Evolutionary conservation across 257 asterid genomes (phyloP).

Genomic region (Thymus quinquecostatus): DNA sequence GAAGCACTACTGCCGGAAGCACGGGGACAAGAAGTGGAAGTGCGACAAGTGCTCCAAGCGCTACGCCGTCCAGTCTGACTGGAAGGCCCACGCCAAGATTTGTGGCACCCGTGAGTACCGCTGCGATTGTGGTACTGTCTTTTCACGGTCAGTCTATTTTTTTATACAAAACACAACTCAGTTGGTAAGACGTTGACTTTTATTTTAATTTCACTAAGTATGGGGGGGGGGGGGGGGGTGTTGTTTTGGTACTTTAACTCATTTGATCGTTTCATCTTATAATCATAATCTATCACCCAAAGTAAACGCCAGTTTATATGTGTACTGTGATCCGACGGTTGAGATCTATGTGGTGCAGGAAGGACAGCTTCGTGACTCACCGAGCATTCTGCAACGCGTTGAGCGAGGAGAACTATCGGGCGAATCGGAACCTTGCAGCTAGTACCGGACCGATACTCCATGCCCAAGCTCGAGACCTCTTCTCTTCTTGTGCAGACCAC

Average conservation of each 20-base stretch:
- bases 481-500: conserved; percentile 17
- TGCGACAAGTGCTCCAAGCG: conserved; percentile 66
- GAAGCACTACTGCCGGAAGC: conserved; percentile 70
- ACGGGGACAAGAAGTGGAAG: conserved; percentile 74
- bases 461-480: not conserved
- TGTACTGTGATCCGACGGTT: not conserved
- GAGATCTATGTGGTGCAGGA: conserved; percentile 40
- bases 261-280: too few relatives aligned
- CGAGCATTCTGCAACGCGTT: conserved; percentile 72
- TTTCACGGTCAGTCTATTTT: conserved; percentile 45
- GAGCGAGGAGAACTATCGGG: conserved; percentile 45
- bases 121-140: conserved; percentile 65
- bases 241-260: too few relatives aligned
- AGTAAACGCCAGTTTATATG: not conserved
- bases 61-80: conserved; percentile 73
- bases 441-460: not conserved
- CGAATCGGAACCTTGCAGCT: conserved; percentile 32
- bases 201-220: too few relatives aligned
- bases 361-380: conserved; percentile 71
- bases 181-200: too few relatives aligned
- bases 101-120: conserved; percentile 71
- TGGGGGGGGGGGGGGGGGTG: too few relatives aligned
- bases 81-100: conserved; percentile 72
- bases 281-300: not conserved
- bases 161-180: too few relatives aligned